These are phyloP conservation scores for Punica granatum DNA, from an alignment of 345 rosid species.

Conservation along the genomic window DNA sequence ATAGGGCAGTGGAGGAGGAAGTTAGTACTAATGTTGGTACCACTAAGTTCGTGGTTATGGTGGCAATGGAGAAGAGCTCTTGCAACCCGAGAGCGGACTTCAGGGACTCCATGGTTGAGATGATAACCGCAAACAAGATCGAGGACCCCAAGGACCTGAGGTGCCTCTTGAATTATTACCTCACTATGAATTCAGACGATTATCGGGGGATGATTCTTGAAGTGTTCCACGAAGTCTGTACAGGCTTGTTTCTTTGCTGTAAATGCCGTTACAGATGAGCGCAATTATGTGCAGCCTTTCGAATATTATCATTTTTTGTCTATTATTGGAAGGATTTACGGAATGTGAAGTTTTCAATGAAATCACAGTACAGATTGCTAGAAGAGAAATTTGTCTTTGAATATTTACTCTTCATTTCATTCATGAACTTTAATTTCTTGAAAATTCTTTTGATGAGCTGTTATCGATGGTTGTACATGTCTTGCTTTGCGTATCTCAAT, in stretches of 20 bases:
- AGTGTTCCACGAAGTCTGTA: conserved; percentile 75
- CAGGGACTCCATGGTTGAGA: conserved; percentile 69
- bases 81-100: conserved; percentile 73
- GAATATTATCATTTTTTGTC: neutral
- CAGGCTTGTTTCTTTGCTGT: conserved; percentile 47
- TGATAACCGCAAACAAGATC: conserved; percentile 59
- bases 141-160: conserved; percentile 63
- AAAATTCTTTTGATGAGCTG: too few relatives aligned
- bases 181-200: conserved; percentile 68
- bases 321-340: neutral
- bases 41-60: conserved; percentile 68
- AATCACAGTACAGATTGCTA: too few relatives aligned
- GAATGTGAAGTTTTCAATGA: too few relatives aligned
- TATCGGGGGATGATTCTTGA: conserved; percentile 54
- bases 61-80: conserved; percentile 80
- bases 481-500: too few relatives aligned
- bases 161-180: conserved; percentile 66
- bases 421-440: too few relatives aligned
- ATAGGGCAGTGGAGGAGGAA: conserved; percentile 12
- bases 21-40: neutral
- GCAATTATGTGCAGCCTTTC: neutral
- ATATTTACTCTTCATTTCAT: too few relatives aligned
- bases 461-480: too few relatives aligned
- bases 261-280: conserved; percentile 32
- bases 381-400: too few relatives aligned